A percentile compares a stretch with the other conserved stretches of the same genome.
These are phyloP conservation scores for Annulohypoxylon maeteangense DNA, from an alignment of 495 filamentous ascomycete species.

Conservation along the genomic window DNA sequence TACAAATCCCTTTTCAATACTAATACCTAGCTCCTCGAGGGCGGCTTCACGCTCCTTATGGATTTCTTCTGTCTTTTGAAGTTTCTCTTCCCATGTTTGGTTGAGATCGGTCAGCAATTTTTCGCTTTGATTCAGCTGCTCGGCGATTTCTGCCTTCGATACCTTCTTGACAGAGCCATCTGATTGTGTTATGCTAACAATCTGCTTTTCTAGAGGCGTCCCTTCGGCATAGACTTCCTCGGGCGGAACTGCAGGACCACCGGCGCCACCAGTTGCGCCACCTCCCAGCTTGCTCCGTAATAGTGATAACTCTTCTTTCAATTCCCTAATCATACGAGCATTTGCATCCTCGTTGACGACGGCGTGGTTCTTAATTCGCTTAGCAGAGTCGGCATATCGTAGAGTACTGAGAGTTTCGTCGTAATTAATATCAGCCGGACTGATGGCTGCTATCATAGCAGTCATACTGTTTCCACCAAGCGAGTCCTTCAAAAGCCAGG, in stretches of 20 bases:
- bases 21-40: conserved; percentile 95
- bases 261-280: conserved; percentile 61
- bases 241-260: conserved; percentile 57
- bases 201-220: conserved; percentile 92
- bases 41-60: conserved; percentile 97
- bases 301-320: conserved; percentile 93
- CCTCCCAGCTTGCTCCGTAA: conserved; percentile 87
- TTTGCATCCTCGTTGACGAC: conserved; percentile 99
- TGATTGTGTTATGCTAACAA: conserved; percentile 88
- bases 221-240: conserved; percentile 91
- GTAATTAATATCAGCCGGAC: conserved; percentile 98
- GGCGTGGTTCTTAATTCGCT: conserved; percentile 99
- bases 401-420: conserved; percentile 97
- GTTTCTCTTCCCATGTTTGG: conserved; percentile 98
- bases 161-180: conserved; percentile 94
- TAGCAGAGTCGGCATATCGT: conserved; percentile 96
- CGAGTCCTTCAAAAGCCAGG: conserved; percentile 97
- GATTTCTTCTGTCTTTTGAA: conserved; percentile 93
- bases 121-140: conserved; percentile 94
- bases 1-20: conserved; percentile 98
- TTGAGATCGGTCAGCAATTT: conserved; percentile 97
- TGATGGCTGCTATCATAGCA: conserved; percentile 99
- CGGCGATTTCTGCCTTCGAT: conserved; percentile 97
- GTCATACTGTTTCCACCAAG: conserved; percentile 99
- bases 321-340: conserved; percentile 96